Conservation (phyloP, 2,329 filamentous ascomycete genomes). For the Claviceps maximensis region DNA sequence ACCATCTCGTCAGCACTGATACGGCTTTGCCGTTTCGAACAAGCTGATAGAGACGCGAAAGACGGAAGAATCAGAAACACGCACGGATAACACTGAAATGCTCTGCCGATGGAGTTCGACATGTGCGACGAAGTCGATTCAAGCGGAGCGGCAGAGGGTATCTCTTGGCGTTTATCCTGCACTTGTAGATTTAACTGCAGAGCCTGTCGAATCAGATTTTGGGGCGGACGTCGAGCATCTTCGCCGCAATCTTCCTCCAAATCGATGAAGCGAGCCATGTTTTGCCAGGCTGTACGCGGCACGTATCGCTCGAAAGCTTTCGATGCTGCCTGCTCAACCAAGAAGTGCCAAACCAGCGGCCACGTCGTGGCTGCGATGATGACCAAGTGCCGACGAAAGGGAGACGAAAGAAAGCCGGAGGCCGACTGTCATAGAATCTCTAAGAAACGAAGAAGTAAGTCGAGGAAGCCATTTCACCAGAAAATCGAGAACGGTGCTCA, state of each 20-base stretch:
- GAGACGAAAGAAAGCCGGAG: neutral
- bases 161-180: neutral
- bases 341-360: neutral
- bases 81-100: conserved; percentile 25
- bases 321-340: neutral
- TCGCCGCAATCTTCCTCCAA: conserved; percentile 9
- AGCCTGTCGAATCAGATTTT: conserved; percentile 3
- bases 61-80: neutral
- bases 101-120: conserved; percentile 14
- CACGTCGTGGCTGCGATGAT: conserved; percentile 1
- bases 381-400: neutral
- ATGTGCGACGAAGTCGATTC: neutral
- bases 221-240: conserved; percentile 2
- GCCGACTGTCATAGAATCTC: neutral
- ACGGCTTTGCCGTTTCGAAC: neutral
- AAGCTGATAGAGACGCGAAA: conserved; percentile 1
- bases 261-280: conserved; percentile 14
- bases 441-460: conserved; percentile 1
- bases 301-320: neutral
- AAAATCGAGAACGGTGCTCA: neutral
- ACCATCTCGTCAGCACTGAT: neutral
- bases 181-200: conserved; percentile 2
- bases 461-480: conserved; percentile 5
- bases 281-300: neutral
- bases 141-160: neutral